Evolutionary conservation across 2,329 filamentous ascomycete species (phyloP).

Genomic region (Fusarium nelsonii): DNA sequence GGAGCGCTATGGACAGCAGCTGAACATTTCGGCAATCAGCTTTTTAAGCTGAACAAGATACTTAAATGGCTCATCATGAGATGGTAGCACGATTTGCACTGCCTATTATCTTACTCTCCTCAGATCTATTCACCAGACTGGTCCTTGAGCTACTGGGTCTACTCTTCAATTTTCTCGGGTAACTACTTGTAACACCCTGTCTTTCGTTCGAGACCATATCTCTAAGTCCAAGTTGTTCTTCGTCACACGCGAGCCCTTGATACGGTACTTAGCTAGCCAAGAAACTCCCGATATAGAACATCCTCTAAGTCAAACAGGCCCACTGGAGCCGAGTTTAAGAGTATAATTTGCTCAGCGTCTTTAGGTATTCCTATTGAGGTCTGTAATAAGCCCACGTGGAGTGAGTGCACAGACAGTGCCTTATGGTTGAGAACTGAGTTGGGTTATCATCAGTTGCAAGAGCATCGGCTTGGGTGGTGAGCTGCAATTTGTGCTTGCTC

Average conservation of each 20-base stretch:
- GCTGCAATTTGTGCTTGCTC: too few relatives aligned
- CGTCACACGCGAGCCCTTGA: too few relatives aligned
- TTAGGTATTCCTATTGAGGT: not conserved
- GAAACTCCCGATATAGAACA: not conserved
- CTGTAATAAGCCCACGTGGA: not conserved
- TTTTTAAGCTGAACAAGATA: not conserved
- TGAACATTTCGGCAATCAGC: not conserved
- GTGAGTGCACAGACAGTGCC: not conserved
- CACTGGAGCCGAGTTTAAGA: not conserved
- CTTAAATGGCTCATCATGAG: not conserved
- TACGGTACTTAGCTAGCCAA: too few relatives aligned
- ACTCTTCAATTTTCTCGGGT: too few relatives aligned
- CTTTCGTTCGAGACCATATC: too few relatives aligned
- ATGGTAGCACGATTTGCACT: too few relatives aligned
- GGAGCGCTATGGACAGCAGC: not conserved
- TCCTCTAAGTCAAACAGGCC: not conserved
- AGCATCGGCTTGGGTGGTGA: not conserved
- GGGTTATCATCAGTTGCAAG: accelerated
- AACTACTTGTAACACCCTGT: too few relatives aligned
- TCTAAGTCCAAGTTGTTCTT: not conserved
- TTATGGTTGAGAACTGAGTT: not conserved
- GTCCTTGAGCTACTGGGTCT: too few relatives aligned
- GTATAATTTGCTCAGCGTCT: not conserved
- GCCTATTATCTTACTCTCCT: too few relatives aligned
- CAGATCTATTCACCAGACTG: too few relatives aligned